Conservation (phyloP, 164 flowering plant species). For the Sedum album region DNA sequence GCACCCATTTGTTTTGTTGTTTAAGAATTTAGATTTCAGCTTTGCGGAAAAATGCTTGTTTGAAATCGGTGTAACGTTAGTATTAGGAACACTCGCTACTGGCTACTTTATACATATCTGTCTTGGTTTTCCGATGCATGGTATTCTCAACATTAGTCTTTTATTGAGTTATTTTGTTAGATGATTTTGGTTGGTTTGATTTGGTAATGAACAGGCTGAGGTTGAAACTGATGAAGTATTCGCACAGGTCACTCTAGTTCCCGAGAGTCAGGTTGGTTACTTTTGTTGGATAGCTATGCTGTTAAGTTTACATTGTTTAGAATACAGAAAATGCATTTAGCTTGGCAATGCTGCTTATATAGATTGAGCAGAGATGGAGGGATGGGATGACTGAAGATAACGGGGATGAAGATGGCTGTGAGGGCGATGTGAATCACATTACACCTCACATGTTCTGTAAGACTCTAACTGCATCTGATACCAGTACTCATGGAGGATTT, state of each 20-base stretch:
- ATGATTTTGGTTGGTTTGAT: background rate
- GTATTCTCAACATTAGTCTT: background rate
- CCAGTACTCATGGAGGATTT: constrained; percentile 99
- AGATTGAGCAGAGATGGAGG: constrained; percentile 50
- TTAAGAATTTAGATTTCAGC: background rate
- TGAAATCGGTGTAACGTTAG: too few species aligned
- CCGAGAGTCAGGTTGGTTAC: constrained; percentile 56
- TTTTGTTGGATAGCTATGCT: background rate
- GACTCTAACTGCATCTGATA: constrained; percentile 97
- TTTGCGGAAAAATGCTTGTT: too few species aligned
- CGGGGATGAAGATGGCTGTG: constrained; percentile 43
- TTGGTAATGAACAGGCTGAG: constrained; percentile 50
- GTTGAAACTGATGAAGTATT: constrained; percentile 74
- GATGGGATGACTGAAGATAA: constrained; percentile 37
- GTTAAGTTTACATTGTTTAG: background rate
- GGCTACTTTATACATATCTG: too few species aligned
- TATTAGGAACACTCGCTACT: too few species aligned
- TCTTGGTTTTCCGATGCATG: too few species aligned
- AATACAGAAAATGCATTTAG: background rate
- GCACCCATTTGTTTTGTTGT: background rate
- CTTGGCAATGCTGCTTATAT: constrained; percentile 9
- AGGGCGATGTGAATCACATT: constrained; percentile 29
- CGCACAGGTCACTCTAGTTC: constrained; percentile 73
- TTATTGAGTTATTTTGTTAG: background rate
- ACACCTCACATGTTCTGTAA: constrained; percentile 99